A percentile compares a stretch with the other conserved stretches of the same genome.
Evolutionary conservation across 2,329 filamentous ascomycete genomes (phyloP).

Genomic region (Fusarium sp.): DNA sequence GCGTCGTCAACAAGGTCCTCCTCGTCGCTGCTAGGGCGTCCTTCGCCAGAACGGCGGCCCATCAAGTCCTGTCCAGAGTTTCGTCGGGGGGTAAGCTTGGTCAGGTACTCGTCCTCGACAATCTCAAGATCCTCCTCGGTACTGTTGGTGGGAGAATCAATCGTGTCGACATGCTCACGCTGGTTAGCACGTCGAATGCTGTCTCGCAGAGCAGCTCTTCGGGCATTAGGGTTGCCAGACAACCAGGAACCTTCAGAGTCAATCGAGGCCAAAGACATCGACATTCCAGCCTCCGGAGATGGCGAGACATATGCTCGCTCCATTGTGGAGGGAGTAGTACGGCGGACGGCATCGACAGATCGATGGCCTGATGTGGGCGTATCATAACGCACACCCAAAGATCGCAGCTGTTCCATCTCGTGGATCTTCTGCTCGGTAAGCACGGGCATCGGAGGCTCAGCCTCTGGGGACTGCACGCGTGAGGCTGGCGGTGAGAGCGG

Average conservation of each 20-base stretch:
- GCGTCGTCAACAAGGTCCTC: slow-evolving; percentile 59
- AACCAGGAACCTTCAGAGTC: slow-evolving; percentile 98
- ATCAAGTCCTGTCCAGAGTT: slow-evolving; percentile 42
- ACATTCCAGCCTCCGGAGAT: slow-evolving; percentile 74
- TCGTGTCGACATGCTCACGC: slow-evolving; percentile 48
- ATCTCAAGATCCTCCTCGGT: slow-evolving; percentile 74
- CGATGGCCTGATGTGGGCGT: slow-evolving; percentile 59
- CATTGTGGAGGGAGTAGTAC: slow-evolving; percentile 35
- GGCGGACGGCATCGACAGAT: slow-evolving; percentile 48
- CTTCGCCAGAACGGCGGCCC: slow-evolving; percentile 61
- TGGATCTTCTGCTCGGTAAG: slow-evolving; percentile 45
- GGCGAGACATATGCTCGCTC: slow-evolving; percentile 43
- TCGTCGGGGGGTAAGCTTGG: slow-evolving; percentile 54
- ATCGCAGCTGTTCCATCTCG: slow-evolving; percentile 44
- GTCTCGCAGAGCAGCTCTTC: slow-evolving; percentile 60
- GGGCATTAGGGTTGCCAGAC: slow-evolving; percentile 74
- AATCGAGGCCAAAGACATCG: slow-evolving; percentile 91
- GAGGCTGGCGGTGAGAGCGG: slow-evolving; percentile 89
- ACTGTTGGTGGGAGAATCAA: slow-evolving; percentile 53
- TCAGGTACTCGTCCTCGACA: slow-evolving; percentile 80
- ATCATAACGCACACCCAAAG: slow-evolving; percentile 55
- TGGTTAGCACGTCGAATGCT: slow-evolving; percentile 51
- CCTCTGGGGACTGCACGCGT: slow-evolving; percentile 81
- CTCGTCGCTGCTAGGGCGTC: slow-evolving; percentile 70
- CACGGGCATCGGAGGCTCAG: slow-evolving; percentile 57